Evolutionary conservation across 495 filamentous ascomycete genomes (phyloP), one percentile per base, ranked within the genome.

Genomic region (Astrothelium subdiscretum): DNA sequence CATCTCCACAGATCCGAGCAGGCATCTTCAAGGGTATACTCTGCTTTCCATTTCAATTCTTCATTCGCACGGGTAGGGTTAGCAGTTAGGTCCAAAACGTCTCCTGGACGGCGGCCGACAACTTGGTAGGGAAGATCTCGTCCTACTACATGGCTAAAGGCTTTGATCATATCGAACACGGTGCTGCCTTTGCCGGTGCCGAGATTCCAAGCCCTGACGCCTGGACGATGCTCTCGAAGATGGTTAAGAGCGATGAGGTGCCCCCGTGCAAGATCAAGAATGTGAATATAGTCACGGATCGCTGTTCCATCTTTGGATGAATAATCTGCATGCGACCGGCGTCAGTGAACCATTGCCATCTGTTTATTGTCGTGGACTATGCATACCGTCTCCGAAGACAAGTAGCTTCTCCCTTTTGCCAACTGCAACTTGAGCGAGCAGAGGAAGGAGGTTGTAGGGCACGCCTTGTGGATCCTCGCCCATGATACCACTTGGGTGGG

Each of bases 401-500:
- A 95, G 74, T 60, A 98, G 79, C 79, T 97, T 97, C 71, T 95
- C 90, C 64, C 94, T 84, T 74, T 95, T 91, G 63, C 94, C 95
- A 31, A 92, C 90, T 35, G 94, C 94, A 18, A 98, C 94, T 77
- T 97, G 94, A 38, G 91, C 94, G 31, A 97, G 82, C 64, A 98
- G 79, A 8, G 94, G 94, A 24, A 98, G 84, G 62, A 98, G 80
- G 79, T 98, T 98, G 80, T 90, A 97, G 1, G 94, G 94, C 31
- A 96, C 85, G 65, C 94, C 94, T 73, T 92, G 88, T 35, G 94
- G 94, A 75, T 98, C 92, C 76, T 98, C 94, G 60, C 94, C 94
- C 95, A 98, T 98, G 75, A 98, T 85, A 64, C 94, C 94, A 71
- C 84, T 92, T 54, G 94, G 94, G 75, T 98, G 94, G 32, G 91